Evolutionary conservation across 352 stramenopile genomes (phyloP), one percentile per base, ranked within the genome.

Genomic region (Phytophthora fragariaefolia): DNA sequence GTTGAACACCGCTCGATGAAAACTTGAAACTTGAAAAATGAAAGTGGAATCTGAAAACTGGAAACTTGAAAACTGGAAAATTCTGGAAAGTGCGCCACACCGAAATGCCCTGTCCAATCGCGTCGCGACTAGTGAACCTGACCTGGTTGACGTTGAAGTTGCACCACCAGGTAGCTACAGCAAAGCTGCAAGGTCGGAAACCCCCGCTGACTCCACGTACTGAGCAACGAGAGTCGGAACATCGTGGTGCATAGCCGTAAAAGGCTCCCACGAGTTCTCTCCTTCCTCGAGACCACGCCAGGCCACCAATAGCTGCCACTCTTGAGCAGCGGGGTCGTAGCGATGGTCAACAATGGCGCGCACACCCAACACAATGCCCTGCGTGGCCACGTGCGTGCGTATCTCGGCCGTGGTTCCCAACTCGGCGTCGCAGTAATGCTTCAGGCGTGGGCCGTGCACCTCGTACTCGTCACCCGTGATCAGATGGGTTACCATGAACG

Each of bases 401-500:
- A 43, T 43, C 34, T 20, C 34, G 34, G 34, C 34, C 10, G 34
- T 27, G 0, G 40, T 47, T 24, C 20, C 40, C n/a, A 24, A 17
- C 7, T 23, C 9, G 40, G 6, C 18, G 40, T 22, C 40, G 40
- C 40, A 47, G 27, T 48, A 58, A 22, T 53, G 58, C 13, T 66
- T 66, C 0, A 49, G 20, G 4, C 27, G n/a, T 17, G 48, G 54
- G 2, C 47, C 26, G 7, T 59, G 28, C 1, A 66, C 58, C 1
- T 59, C 20, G 13, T 42, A 59, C 12, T 30, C 13, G 0, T 27
- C 7, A 2, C 28, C 36, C 2, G 60, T 63, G 0, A 68, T 0
- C 6, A 63, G 26, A 8, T 68, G 60, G 0, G n/a, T 5, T 30
- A 62, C 50, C 8, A 68, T 43, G n/a, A 46, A 62, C 15, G 51